These are phyloP conservation scores for Pseudozyma hubeiensis DNA, from an alignment of 1,284 basidiomycete species.

Conservation along the genomic window DNA sequence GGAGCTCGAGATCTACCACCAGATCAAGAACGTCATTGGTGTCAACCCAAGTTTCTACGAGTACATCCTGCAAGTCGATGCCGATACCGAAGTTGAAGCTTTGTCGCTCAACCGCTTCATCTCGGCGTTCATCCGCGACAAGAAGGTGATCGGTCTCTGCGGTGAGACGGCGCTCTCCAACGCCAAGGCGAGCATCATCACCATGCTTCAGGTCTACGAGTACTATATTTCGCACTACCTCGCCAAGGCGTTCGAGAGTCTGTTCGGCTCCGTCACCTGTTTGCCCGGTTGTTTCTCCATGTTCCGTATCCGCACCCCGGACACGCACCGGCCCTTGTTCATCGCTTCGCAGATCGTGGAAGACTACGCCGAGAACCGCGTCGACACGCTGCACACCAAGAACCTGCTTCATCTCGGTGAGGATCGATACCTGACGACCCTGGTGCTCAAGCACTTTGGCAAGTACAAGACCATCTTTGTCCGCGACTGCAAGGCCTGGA, in stretches of 20 bases:
- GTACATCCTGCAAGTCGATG: conserved; percentile 95
- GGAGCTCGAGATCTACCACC: conserved; percentile 97
- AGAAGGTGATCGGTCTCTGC: conserved; percentile 91
- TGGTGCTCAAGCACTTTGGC: conserved; percentile 79
- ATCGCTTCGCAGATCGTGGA: conserved; percentile 85
- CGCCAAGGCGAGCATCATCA: conserved; percentile 90
- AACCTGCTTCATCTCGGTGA: conserved; percentile 96
- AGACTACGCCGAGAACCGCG: conserved; percentile 94
- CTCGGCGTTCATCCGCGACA: conserved; percentile 86
- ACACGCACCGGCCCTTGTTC: conserved; percentile 69
- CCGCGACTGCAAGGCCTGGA: conserved; percentile 84
- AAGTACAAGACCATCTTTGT: conserved; percentile 87
- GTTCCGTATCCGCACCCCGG: conserved; percentile 67
- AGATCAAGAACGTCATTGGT: conserved; percentile 99
- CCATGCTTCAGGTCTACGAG: conserved; percentile 89
- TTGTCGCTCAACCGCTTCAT: conserved; percentile 87
- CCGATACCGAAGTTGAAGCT: conserved; percentile 88
- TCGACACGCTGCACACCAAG: conserved; percentile 90
- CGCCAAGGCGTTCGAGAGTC: conserved; percentile 95
- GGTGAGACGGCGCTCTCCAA: conserved; percentile 92
- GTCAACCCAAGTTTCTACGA: conserved; percentile 99
- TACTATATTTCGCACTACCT: conserved; percentile 76
- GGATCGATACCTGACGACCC: conserved; percentile 96
- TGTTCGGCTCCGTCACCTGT: conserved; percentile 98
- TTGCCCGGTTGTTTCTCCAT: conserved; percentile 76